Base-by-base conservation (phyloP, 345 rosid species). In the Eucalyptus curtisii region DNA sequence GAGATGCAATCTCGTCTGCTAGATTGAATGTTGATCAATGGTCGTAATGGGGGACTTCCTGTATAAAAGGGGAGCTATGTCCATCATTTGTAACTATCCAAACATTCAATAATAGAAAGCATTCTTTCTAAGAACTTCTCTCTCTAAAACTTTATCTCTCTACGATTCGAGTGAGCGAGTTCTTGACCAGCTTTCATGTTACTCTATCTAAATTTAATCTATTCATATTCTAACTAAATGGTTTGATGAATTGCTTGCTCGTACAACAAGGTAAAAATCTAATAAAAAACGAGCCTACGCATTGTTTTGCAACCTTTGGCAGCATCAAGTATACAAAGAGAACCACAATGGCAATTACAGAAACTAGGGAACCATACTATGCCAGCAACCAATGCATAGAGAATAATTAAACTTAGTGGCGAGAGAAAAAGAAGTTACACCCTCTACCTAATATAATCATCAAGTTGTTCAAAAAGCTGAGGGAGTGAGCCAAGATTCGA, bases 231-330 rank as follows among this genome's bases (percentile, higher is more conserved):
- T 52, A 19, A 7, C 57, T 52, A 40, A 68, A 68, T 68, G 81
- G 44, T 9, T 22, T 68, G 33, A 33, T 68, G 5, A 68, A 68
- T 33, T 68, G 24, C 25, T 33, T 5, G 44, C 25, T 5, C 24
- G 6, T 68, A 17, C 24, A 33, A 68, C 7, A 33, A 13, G 7
- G 3, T 4, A 66, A 68, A 33, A 37, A 68, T 68, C 81, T 68
- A 68, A 33, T 17, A 0, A 33, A 24, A 37, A 68, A 68, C 6
- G 13, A 31, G 13, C 79, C 12, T 31, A 8, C 97, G 97, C 94
- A 88, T 98, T 94, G 95, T 98, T 95, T 96, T 98, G 98, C 95
- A 91, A 22, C 91, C 94, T 91, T 94, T 93, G 20, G 95, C 92
- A 49, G 90, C 91, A 55, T 57, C 90, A 97, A 89, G 94, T 91